Base-by-base conservation (phyloP, 1,284 basidiomycete species). In the Veloporphyrellus conicus region DNA sequence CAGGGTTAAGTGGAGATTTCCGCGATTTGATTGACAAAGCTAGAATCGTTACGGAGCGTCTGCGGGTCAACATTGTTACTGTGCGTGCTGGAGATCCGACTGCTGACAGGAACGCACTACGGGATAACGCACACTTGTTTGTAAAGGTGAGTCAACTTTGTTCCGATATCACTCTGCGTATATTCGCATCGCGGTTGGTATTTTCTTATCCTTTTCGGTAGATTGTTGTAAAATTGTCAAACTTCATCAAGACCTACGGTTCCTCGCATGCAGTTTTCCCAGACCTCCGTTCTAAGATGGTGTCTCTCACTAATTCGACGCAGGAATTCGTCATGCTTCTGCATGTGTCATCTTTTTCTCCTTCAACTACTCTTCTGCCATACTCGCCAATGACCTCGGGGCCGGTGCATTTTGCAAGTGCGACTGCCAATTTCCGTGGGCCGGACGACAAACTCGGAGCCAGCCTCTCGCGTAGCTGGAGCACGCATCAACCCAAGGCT, bases 261-360 rank as follows among this genome's bases (percentile, higher is more conserved):
- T 71, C 73, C 39, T 68, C 75, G 8, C 76, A 77, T 53, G 67
- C 72, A 14, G 70, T 84, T n/a, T 77, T 84, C 15, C 65, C 78
- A 15, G 68, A 71, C 33, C 68, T 90, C 41, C 77, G 84, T 47
- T 75, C 70, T 41, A 80, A 81, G 59, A 82, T 90, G 71, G 77
- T 84, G 41, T 77, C 78, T 52, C 73, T 90, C 50, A 86, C 82
- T 33, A 85, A 87, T 55, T 77, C 82, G 22, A 87, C 87, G 9
- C 83, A 90, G 64, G 85, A 86, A 60, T 84, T 88, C 55, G 79
- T 85, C 43, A 85, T 87, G 58, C 72, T 90, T 41, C 68, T 90
- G 15, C 85, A 87, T 60, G 82, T 87, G 41, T 87, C 87, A n/a
- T 87, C 86, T 0, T 84, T 85, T 59, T 79, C 87, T 27, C 74